Evolutionary conservation across 805 yeast genomes (phyloP).

Genomic region (Barnettozyma wickerhamii): DNA sequence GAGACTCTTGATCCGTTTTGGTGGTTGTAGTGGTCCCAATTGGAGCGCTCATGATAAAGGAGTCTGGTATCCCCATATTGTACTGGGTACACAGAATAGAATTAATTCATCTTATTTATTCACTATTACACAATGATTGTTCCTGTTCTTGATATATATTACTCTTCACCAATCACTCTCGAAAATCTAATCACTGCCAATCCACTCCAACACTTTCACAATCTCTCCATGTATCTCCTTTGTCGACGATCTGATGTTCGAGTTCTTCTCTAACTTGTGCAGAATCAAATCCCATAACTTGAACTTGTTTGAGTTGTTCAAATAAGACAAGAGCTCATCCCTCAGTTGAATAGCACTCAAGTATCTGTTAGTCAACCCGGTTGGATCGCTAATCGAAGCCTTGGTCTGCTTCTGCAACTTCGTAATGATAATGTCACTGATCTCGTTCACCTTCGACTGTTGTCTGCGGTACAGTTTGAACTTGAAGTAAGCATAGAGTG

Average conservation of each 20-base stretch:
- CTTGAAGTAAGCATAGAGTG: conserved; percentile 29
- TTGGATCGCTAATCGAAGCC: conserved; percentile 28
- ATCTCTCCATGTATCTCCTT: conserved; percentile 84
- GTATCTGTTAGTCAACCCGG: conserved; percentile 38
- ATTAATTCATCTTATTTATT: not conserved
- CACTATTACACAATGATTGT: not conserved
- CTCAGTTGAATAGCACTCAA: conserved; percentile 71
- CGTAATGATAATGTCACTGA: conserved; percentile 44
- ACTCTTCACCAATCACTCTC: not conserved
- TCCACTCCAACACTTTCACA: conserved; percentile 87
- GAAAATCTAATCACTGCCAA: conserved; percentile 30
- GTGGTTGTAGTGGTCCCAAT: no score
- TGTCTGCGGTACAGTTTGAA: conserved; percentile 34
- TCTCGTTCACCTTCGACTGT: conserved; percentile 38
- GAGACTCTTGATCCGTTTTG: no score
- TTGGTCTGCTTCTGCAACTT: conserved; percentile 46
- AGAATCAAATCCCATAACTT: conserved; percentile 57
- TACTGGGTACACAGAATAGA: no score
- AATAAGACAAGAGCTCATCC: conserved; percentile 48
- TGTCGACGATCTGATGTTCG: conserved; percentile 57
- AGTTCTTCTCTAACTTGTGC: conserved; percentile 54
- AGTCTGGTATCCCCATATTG: no score
- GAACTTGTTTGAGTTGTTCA: conserved; percentile 31
- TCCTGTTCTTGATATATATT: not conserved
- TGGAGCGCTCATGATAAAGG: no score